Percentiles rank a stretch among this genome's conserved stretches.
phyloP scores from a whole-genome alignment of 352 stramenopile genomes.

The Hyaloperonospora brassicae region DNA sequence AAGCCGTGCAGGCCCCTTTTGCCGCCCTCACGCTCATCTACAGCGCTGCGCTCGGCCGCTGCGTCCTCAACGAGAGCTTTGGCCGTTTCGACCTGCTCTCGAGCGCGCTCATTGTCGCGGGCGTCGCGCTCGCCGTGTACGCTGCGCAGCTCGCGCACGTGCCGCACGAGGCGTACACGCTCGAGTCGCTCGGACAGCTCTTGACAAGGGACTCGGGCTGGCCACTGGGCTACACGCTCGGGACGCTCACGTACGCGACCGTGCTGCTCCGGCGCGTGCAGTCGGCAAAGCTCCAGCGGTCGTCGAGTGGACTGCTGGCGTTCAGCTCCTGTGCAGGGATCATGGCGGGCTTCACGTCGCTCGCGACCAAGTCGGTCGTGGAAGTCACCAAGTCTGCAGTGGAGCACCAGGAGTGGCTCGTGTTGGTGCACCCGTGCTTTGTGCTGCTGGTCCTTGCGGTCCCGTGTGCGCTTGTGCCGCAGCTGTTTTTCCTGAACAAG shows the following conservation, averaged over 20 bases:
- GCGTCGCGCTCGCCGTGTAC: constrained; percentile 54
- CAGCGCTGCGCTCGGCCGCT: constrained; percentile 56
- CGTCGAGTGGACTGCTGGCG: constrained; percentile 44
- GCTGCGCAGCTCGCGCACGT: constrained; percentile 42
- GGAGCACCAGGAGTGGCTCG: constrained; percentile 26
- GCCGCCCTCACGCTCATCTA: constrained; percentile 75
- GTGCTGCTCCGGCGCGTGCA: constrained; percentile 52
- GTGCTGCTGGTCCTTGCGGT: constrained; percentile 49
- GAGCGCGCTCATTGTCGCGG: constrained; percentile 53
- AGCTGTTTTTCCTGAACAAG: constrained; percentile 77
- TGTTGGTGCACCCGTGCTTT: constrained; percentile 66
- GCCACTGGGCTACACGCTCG: constrained; percentile 42
- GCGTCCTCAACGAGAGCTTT: constrained; percentile 54
- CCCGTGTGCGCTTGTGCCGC: constrained; percentile 47
- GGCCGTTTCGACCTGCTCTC: constrained; percentile 43
- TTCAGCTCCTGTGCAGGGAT: constrained; percentile 69
- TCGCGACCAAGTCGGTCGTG: constrained; percentile 67
- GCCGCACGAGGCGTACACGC: constrained; percentile 43
- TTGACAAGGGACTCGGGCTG: constrained; percentile 52
- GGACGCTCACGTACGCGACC: constrained; percentile 38
- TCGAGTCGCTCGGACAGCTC: constrained; percentile 39
- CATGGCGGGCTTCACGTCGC: constrained; percentile 70
- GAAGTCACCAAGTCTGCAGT: constrained; percentile 54
- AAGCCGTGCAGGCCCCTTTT: constrained; percentile 73
- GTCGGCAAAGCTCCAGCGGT: constrained; percentile 41